phyloP scores from a whole-genome alignment of 768 basidiomycete species.

The Leccinum disarticulatum region DNA sequence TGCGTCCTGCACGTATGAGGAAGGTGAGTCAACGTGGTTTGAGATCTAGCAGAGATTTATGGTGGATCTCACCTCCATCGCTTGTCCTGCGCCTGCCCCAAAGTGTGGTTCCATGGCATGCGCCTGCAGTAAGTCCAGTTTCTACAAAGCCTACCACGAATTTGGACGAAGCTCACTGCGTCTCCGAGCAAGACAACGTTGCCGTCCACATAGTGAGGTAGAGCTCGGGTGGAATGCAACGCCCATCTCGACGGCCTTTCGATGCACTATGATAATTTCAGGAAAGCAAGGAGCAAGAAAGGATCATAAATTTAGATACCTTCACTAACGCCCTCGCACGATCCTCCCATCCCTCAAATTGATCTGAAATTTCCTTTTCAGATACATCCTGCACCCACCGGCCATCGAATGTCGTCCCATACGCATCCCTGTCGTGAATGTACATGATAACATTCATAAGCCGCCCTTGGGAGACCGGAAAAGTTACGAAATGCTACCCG shows the following conservation, averaged over 20 bases:
- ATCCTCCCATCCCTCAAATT: slow-evolving; percentile 30
- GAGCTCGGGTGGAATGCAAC: slow-evolving; percentile 38
- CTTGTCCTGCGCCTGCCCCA: slow-evolving; percentile 50
- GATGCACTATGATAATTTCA: slow-evolving; percentile 30
- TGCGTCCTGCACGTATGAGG: slow-evolving; percentile 24
- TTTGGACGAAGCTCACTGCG: slow-evolving; percentile 33
- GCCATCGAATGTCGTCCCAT: slow-evolving; percentile 33
- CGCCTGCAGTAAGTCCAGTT: slow-evolving; percentile 26
- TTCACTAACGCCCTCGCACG: slow-evolving; percentile 10
- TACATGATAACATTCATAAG: slow-evolving; percentile 38
- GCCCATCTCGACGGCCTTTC: slow-evolving; percentile 43
- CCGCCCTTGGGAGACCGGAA: slow-evolving; percentile 38
- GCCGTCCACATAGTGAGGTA: slow-evolving; percentile 41
- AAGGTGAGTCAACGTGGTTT: background rate
- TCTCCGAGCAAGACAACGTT: slow-evolving; percentile 50
- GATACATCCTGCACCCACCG: slow-evolving; percentile 31
- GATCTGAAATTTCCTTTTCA: slow-evolving; percentile 32
- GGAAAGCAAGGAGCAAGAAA: background rate
- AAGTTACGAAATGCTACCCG: slow-evolving; percentile 40
- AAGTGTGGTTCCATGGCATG: slow-evolving; percentile 48
- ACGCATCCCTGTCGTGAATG: slow-evolving; percentile 24
- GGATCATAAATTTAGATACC: slow-evolving; percentile 1
- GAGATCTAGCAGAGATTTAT: slow-evolving; percentile 7
- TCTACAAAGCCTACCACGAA: background rate
- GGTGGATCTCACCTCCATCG: slow-evolving; percentile 41